phyloP scores from a whole-genome alignment of 1,139 yeast genomes.

The Hansenula sp. region DNA sequence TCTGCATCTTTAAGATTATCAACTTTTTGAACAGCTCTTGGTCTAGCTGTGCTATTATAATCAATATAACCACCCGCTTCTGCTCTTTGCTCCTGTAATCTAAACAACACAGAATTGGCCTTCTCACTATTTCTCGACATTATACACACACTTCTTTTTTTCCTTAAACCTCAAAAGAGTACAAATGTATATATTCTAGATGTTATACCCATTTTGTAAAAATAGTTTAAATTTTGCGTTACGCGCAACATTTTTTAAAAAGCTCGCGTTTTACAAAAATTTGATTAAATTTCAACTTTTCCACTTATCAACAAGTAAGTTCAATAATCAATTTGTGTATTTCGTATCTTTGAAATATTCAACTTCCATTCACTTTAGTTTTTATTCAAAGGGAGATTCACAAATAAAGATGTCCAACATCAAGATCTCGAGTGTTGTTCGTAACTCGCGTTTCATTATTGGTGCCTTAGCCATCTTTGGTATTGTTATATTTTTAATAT shows the following conservation, averaged over 20 bases:
- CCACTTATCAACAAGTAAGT: too few species aligned
- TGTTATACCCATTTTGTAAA: too few species aligned
- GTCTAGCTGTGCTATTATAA: conserved; percentile 54
- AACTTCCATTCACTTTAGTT: too few species aligned
- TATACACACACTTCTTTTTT: neutral
- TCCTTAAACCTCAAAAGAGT: neutral
- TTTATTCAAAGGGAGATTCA: too few species aligned
- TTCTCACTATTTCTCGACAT: conserved; percentile 80
- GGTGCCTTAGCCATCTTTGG: conserved; percentile 20
- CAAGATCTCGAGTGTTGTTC: conserved; percentile 5
- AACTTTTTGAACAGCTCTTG: conserved; percentile 54
- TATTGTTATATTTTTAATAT: conserved; percentile 16
- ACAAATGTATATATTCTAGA: too few species aligned
- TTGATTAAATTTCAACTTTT: too few species aligned
- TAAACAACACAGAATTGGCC: conserved; percentile 64
- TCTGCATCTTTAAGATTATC: conserved; percentile 64
- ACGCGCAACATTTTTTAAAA: too few species aligned
- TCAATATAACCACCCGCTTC: conserved; percentile 61
- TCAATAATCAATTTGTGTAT: too few species aligned
- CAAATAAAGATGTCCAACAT: neutral
- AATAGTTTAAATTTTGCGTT: too few species aligned
- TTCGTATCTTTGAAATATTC: too few species aligned
- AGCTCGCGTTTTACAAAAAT: too few species aligned
- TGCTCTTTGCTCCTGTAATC: conserved; percentile 60
- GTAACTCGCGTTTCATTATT: conserved; percentile 21